Base-by-base conservation (phyloP, 2,329 filamentous ascomycete genomes). In the Aspergillus awamori region DNA sequence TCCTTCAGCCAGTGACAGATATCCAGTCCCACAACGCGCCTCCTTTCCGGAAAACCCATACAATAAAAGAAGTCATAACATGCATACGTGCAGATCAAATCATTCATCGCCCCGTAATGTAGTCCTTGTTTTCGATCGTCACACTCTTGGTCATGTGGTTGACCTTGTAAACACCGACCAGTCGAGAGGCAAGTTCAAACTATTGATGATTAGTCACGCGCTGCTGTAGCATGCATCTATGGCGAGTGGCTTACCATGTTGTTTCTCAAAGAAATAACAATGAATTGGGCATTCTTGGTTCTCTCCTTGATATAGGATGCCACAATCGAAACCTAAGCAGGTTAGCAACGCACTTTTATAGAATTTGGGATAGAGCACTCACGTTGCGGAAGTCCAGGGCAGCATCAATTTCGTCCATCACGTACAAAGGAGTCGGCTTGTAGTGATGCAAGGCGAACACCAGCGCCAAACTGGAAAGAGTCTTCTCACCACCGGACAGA, bases 351-450 rank as follows among this genome's bases (percentile, higher is more conserved):
- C 13, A 24, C 10, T 45, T 5, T 28, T 17, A 43, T 17, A 43
- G 30, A n/a, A 10, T 45, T 22, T 60, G 28, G n/a, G 22, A 38
- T 22, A 8, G 36, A 10, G 48, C 17, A 87, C 91, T 89, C 74
- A 96, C 95, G 75, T 99, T 99, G 80, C 93, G 84, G 83, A 99
- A 99, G 81, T 99, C 95, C 80, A 99, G 80, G 30, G 95, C 95
- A 22, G 95, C 95, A 79, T 99, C 95, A 76, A 99, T 99, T 81
- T 99, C 95, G 79, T 99, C 95, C 95, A 99, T 99, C 71, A 99
- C 95, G 77, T 99, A 99, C 64, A 99, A 79, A 57, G 95, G 95
- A 63, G 95, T 99, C 8, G 95, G 95, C 81, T 96, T 96, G 79
- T 97, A 99, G 75, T 98, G 94, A 78, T 99, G 95, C 70, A 99